A percentile compares a stretch with the other conserved stretches of the same genome.
phyloP scores from a whole-genome alignment of 2,329 filamentous ascomycete species.

The Chaetothyriales sp. region DNA sequence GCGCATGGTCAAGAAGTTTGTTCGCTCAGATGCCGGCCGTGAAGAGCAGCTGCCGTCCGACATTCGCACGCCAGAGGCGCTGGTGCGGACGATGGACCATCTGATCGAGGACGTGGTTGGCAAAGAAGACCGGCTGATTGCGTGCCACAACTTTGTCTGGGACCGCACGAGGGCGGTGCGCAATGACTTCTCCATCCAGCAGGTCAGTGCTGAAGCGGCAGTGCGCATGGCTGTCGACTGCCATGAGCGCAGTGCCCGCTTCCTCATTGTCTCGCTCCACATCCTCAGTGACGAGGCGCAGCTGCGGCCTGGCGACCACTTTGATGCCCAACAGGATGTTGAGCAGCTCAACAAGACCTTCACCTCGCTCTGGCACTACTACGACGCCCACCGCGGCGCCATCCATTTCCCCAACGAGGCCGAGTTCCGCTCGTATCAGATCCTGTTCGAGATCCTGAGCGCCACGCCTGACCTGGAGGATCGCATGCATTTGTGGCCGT shows the following conservation, averaged over 20 bases:
- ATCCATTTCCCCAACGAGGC: slow-evolving; percentile 41
- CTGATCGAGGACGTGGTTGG: slow-evolving; percentile 36
- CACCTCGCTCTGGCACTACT: slow-evolving; percentile 45
- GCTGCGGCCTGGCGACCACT: slow-evolving; percentile 35
- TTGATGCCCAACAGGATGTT: slow-evolving; percentile 44
- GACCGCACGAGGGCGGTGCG: slow-evolving; percentile 49
- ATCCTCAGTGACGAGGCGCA: slow-evolving; percentile 38
- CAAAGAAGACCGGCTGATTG: slow-evolving; percentile 33
- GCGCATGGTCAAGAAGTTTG: slow-evolving; percentile 50
- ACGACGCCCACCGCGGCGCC: slow-evolving; percentile 38
- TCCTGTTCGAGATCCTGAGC: slow-evolving; percentile 40
- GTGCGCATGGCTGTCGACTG: slow-evolving; percentile 43
- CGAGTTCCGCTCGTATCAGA: slow-evolving; percentile 50
- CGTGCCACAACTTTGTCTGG: slow-evolving; percentile 51
- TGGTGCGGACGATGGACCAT: slow-evolving; percentile 34
- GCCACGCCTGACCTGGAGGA: slow-evolving; percentile 41
- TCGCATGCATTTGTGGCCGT: slow-evolving; percentile 41
- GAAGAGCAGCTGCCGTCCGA: slow-evolving; percentile 50
- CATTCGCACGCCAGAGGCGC: slow-evolving; percentile 40
- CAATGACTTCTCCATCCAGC: slow-evolving; percentile 51
- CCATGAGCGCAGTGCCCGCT: slow-evolving; percentile 47
- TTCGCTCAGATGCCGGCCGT: slow-evolving; percentile 46
- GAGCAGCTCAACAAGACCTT: slow-evolving; percentile 51
- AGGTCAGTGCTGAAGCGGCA: slow-evolving; percentile 41
- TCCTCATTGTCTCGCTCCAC: slow-evolving; percentile 48